Conservation (phyloP, 1,139 yeast genomes). For the Debaryomycetaceae sp. region DNA sequence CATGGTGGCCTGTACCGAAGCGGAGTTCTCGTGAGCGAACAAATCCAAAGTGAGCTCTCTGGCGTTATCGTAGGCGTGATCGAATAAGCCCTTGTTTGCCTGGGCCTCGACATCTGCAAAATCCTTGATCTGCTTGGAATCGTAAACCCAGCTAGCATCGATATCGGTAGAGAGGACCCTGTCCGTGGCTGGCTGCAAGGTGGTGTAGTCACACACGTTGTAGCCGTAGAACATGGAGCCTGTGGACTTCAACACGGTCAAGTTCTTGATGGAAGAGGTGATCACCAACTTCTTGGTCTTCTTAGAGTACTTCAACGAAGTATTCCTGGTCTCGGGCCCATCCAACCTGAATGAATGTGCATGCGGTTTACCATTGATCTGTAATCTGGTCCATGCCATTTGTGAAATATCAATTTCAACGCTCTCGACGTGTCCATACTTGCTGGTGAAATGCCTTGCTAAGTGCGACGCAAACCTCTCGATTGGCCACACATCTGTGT, state of each 20-base stretch:
- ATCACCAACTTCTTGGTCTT: constrained; percentile 49
- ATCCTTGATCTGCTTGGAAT: constrained; percentile 43
- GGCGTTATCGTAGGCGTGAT: constrained; percentile 56
- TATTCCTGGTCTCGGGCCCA: constrained; percentile 75
- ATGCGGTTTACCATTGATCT: constrained; percentile 69
- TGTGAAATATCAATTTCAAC: constrained; percentile 66
- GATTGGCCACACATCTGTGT: constrained; percentile 79
- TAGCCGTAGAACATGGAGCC: constrained; percentile 91
- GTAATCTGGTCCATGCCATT: constrained; percentile 73
- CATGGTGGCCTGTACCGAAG: constrained; percentile 95
- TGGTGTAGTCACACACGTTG: constrained; percentile 84
- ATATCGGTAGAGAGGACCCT: constrained; percentile 87
- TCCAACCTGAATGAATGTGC: constrained; percentile 82
- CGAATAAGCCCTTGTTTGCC: constrained; percentile 64
- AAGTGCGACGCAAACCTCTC: constrained; percentile 85
- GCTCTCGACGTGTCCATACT: constrained; percentile 73
- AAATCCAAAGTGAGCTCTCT: constrained; percentile 67
- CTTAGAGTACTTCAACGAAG: constrained; percentile 51
- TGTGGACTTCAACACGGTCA: constrained; percentile 89
- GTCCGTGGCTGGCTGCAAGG: constrained; percentile 75
- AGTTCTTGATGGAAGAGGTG: constrained; percentile 72
- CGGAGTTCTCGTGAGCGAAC: constrained; percentile 81
- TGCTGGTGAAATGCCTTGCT: constrained; percentile 73
- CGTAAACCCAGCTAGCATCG: constrained; percentile 71
- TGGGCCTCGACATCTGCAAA: constrained; percentile 48